phyloP scores from a whole-genome alignment of 2,329 filamentous ascomycete genomes.

The Pyrenophora seminiperda region DNA sequence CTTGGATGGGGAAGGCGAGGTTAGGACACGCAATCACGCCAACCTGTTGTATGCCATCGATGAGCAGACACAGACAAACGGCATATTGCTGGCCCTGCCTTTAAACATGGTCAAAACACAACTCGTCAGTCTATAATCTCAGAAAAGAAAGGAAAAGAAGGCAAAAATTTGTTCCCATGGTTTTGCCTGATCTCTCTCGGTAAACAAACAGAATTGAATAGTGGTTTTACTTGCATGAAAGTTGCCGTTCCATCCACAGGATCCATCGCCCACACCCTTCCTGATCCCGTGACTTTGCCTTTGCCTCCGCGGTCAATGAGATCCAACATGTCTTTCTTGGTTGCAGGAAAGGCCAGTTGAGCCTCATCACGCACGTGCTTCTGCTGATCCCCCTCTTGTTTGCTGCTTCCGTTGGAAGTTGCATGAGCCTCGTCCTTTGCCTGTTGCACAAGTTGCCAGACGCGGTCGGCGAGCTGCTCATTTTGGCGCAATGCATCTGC shows the following conservation, averaged over 20 bases:
- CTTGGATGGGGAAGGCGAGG: constrained; percentile 51
- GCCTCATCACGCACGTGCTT: constrained; percentile 12
- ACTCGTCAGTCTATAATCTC: too few relatives aligned
- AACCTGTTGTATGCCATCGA: constrained; percentile 62
- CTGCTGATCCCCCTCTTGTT: constrained; percentile 31
- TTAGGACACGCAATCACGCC: constrained; percentile 69
- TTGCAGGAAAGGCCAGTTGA: constrained; percentile 45
- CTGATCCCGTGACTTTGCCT: constrained; percentile 53
- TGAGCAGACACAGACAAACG: constrained; percentile 63
- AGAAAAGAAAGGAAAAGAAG: too few relatives aligned
- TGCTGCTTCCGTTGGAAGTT: constrained; percentile 28
- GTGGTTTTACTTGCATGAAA: constrained; percentile 53
- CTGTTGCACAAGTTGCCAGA: constrained; percentile 60
- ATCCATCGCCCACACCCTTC: constrained; percentile 65
- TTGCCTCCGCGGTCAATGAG: constrained; percentile 66
- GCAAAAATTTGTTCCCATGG: too few relatives aligned
- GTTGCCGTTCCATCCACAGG: constrained; percentile 69
- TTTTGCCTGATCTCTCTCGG: too few relatives aligned
- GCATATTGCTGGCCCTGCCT: constrained; percentile 63
- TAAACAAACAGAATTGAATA: too few relatives aligned
- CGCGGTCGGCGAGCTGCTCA: constrained; percentile 55
- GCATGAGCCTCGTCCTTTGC: constrained; percentile 39
- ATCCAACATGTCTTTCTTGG: constrained; percentile 63
- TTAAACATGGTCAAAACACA: too few relatives aligned
- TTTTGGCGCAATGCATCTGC: constrained; percentile 59